Conservation (phyloP, 768 basidiomycete genomes). For the Leccinellum albellum region DNA sequence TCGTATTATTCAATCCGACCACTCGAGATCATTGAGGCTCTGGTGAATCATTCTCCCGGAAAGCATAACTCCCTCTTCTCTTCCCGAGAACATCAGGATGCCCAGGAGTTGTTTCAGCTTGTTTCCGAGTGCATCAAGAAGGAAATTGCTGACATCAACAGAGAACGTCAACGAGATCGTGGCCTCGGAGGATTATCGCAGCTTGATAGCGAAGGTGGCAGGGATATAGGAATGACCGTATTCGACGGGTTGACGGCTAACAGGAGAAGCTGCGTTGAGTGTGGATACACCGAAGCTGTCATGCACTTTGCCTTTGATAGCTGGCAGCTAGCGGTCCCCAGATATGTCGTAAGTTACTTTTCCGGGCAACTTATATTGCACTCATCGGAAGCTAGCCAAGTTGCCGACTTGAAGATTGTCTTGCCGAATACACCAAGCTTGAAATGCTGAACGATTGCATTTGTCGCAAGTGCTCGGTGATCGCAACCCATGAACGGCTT, state of each 20-base stretch:
- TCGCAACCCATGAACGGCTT: constrained; percentile 68
- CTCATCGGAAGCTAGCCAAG: constrained; percentile 41
- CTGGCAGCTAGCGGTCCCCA: constrained; percentile 74
- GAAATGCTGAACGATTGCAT: constrained; percentile 90
- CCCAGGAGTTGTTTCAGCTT: constrained; percentile 96
- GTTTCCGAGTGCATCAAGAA: constrained; percentile 86
- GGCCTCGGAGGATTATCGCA: constrained; percentile 60
- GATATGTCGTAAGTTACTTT: constrained; percentile 47
- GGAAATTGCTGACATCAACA: constrained; percentile 71
- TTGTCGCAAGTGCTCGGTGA: constrained; percentile 86
- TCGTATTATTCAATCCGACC: constrained; percentile 67
- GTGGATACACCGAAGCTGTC: constrained; percentile 92
- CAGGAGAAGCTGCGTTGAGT: constrained; percentile 78
- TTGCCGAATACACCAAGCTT: constrained; percentile 83
- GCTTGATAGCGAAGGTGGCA: constrained; percentile 15
- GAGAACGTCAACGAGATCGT: constrained; percentile 65
- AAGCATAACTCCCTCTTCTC: constrained; percentile 66
- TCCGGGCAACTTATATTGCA: neutral
- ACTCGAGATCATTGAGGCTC: constrained; percentile 62
- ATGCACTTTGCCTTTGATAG: constrained; percentile 89
- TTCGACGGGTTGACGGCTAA: constrained; percentile 93
- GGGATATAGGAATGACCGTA: constrained; percentile 59
- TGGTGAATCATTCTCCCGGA: constrained; percentile 52
- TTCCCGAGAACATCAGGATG: constrained; percentile 95
- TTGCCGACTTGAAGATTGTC: constrained; percentile 76